phyloP scores from a whole-genome alignment of 139 green algal genomes.

The Volvox africanus region DNA sequence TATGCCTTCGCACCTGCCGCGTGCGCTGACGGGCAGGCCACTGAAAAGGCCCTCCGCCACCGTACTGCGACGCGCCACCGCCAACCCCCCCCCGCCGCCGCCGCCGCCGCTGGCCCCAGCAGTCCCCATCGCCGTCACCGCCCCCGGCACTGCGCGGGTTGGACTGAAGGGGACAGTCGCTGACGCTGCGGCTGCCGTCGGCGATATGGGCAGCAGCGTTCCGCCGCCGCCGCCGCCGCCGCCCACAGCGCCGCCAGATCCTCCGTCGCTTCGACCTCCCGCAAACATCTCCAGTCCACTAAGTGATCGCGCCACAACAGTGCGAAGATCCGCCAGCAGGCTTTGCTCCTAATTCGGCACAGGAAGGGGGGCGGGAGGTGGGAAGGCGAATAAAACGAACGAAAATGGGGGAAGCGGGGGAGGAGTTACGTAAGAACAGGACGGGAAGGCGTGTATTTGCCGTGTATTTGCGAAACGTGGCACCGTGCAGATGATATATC shows the following conservation, averaged over 20 bases:
- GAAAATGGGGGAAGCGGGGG: background rate
- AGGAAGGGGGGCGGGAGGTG: background rate
- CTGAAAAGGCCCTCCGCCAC: constrained; percentile 77
- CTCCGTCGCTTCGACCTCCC: background rate
- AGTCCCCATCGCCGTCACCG: background rate
- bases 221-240: background rate
- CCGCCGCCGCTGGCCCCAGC: background rate
- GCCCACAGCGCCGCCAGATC: background rate
- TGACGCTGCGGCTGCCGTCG: background rate
- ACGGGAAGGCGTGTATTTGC: too few species aligned
- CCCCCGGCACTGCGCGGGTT: background rate
- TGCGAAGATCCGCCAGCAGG: constrained; percentile 90
- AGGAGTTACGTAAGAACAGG: background rate
- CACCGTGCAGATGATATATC: too few species aligned
- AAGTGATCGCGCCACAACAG: constrained; percentile 86
- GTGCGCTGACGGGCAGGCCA: constrained; percentile 64
- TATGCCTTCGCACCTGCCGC: constrained; percentile 35
- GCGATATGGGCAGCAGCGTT: background rate
- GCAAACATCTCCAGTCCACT: constrained; percentile 93
- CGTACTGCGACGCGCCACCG: constrained; percentile 50
- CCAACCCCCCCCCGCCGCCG: background rate
- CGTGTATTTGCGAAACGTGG: too few species aligned
- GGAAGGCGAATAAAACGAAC: background rate
- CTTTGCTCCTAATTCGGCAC: constrained; percentile 77
- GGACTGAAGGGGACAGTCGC: background rate